Conservation (phyloP, 306 rosid species). For the Canavalia ensiformis region DNA sequence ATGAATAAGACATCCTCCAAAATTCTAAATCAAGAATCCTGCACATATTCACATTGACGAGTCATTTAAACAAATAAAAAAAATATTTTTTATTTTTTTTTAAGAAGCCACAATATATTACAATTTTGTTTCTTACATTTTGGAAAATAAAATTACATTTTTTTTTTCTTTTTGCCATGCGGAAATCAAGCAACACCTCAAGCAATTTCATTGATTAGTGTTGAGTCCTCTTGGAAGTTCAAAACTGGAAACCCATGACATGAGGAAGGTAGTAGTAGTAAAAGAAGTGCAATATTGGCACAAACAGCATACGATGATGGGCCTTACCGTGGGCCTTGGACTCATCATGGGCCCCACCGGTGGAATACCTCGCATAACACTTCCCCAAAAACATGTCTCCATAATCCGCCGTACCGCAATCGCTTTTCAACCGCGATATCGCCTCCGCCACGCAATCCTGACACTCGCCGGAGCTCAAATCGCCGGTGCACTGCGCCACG, state of each 20-base stretch:
- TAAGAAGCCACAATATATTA: too few species aligned
- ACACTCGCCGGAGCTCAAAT: constrained; percentile 67
- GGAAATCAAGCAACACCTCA: too few species aligned
- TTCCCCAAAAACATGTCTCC: constrained; percentile 85
- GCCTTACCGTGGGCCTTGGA: constrained; percentile 67
- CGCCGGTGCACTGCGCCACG: constrained; percentile 80
- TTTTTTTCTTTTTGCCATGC: too few species aligned
- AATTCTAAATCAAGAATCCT: too few species aligned
- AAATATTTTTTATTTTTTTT: too few species aligned
- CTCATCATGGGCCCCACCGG: constrained; percentile 59
- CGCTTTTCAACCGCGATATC: constrained; percentile 63
- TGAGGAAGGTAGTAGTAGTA: neutral
- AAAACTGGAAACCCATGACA: neutral
- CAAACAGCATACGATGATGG: constrained; percentile 1
- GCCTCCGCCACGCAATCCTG: constrained; percentile 80
- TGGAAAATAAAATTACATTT: neutral
- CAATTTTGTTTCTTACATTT: constrained; percentile 36
- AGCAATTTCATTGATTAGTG: too few species aligned
- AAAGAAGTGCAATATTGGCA: constrained; percentile 18
- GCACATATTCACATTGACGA: too few species aligned
- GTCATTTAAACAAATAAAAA: too few species aligned
- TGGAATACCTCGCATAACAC: constrained; percentile 78
- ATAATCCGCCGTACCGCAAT: constrained; percentile 72
- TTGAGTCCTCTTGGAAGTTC: neutral
- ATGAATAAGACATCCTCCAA: too few species aligned